These are phyloP conservation scores for Hypoxylon fragiforme DNA, from an alignment of 495 filamentous ascomycete genomes.

Conservation along the genomic window DNA sequence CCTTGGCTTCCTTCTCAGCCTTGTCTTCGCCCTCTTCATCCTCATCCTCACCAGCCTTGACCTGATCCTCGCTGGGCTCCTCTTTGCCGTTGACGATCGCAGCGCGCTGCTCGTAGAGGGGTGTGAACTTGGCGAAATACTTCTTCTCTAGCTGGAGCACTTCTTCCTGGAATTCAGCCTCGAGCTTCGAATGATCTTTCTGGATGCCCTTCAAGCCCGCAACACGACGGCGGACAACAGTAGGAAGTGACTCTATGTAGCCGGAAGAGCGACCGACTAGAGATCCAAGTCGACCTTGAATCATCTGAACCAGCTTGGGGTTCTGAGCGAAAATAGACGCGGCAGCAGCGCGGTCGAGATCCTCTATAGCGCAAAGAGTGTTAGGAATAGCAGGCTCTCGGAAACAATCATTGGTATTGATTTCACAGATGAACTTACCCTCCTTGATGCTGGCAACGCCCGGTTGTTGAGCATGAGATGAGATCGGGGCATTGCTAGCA, in stretches of 20 bases:
- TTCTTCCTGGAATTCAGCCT: conserved; percentile 97
- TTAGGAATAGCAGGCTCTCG: conserved; percentile 21
- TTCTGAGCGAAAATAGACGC: conserved; percentile 93
- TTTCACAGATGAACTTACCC: conserved; percentile 62
- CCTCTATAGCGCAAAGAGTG: conserved; percentile 62
- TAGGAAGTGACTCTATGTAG: conserved; percentile 94
- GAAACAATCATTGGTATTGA: conserved; percentile 6
- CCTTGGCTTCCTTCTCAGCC: conserved; percentile 57
- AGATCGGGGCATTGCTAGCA: conserved; percentile 92
- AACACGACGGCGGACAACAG: conserved; percentile 86
- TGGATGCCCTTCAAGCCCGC: conserved; percentile 95
- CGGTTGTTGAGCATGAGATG: conserved; percentile 94
- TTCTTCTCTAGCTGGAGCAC: conserved; percentile 98
- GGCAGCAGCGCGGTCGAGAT: conserved; percentile 81
- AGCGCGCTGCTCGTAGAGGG: conserved; percentile 93
- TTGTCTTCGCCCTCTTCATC: conserved; percentile 57
- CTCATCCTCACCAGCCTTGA: conserved; percentile 83
- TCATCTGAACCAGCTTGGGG: conserved; percentile 90
- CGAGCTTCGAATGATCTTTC: conserved; percentile 97
- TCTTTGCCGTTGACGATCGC: conserved; percentile 85
- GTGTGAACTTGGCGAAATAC: conserved; percentile 97
- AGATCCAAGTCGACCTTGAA: conserved; percentile 90
- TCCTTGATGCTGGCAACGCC: conserved; percentile 95
- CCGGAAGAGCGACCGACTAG: conserved; percentile 95
- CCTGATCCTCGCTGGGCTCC: conserved; percentile 84